Base-by-base conservation (phyloP, 2,329 filamentous ascomycete genomes). In the Aspergillus cejpii region DNA sequence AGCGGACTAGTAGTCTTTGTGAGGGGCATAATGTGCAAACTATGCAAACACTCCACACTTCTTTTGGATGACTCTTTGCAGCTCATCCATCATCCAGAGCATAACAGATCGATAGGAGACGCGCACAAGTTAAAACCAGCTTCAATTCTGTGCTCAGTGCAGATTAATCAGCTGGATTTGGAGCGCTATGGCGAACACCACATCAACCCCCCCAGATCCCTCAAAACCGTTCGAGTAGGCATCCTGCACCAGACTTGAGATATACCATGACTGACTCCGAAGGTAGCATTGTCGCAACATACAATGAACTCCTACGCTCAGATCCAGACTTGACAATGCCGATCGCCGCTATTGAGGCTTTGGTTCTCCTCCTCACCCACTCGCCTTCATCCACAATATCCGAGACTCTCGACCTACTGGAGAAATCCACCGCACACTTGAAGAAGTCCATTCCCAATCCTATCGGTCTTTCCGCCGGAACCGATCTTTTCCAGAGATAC, bases 401-500 rank as follows among this genome's bases (percentile, higher is more conserved):
- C 70, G 92, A 98, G 73, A 96, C 91, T 27, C 84, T 97, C 63
- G 84, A 91, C 57, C 80, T 90, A 37, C 79, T 97, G 51, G 82
- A 84, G 60, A 79, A 77, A 37, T 84, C 92, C 63, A 91, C 87
- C 40, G 75, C 79, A 41, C 79, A 81, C 58, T 80, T 98, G 52
- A 91, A 90, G 66, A 75, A 76, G 46, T 81, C 83, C 15, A 84
- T 94, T 42, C 77, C 84, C 6, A 97, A 98, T 70, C 87, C 90
- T 11, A 87, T 97, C 45, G 91, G 90, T 3, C 80, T 97, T 12
- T 89, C 87, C 39, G 92, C 94, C 44, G 92, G 92, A 59, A 95
- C 90, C 48, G 90, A 96, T 66, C 81, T 97, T 47, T 97, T 98
- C 74, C 86, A 92, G 65, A 85, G 91, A 64, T 97, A 94, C 69